phyloP scores from a whole-genome alignment of 306 rosid genomes.

The Calophaca sinica region DNA sequence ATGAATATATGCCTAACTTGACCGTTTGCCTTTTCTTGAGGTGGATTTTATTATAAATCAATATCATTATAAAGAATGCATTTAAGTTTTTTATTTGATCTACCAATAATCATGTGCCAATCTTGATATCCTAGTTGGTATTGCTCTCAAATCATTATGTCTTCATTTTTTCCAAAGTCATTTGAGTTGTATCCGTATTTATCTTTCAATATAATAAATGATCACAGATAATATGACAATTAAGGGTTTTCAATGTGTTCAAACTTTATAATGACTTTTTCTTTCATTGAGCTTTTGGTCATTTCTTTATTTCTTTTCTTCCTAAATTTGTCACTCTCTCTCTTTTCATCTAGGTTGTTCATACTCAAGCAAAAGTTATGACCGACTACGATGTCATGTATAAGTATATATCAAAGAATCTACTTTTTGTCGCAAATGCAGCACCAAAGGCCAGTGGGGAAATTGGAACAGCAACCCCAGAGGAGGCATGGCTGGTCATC shows the following conservation, averaged over 20 bases:
- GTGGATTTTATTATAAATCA: conserved; percentile 25
- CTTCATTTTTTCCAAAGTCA: conserved; percentile 35
- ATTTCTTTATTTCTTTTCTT: conserved; percentile 29
- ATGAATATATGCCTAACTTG: neutral
- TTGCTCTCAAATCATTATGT: conserved; percentile 27
- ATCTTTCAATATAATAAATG: conserved; percentile 19
- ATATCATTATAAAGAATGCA: conserved; percentile 21
- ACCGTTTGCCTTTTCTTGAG: conserved; percentile 5
- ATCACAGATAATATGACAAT: conserved; percentile 19
- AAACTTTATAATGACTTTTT: conserved; percentile 13
- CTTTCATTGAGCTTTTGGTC: conserved; percentile 22
- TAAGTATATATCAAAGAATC: conserved; percentile 80
- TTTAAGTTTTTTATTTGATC: conserved; percentile 14
- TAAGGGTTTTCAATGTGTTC: conserved; percentile 7
- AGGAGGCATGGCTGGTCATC: conserved; percentile 87
- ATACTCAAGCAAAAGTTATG: conserved; percentile 93
- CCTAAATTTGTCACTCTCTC: conserved; percentile 33
- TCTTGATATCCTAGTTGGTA: conserved; percentile 15
- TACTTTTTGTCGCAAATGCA: conserved; percentile 91
- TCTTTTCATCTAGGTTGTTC: conserved; percentile 76
- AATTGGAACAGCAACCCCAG: conserved; percentile 86
- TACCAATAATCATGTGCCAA: conserved; percentile 5
- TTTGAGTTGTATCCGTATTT: neutral
- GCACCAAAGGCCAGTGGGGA: conserved; percentile 89
- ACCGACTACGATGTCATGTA: conserved; percentile 92